Percentiles rank a stretch among this genome's conserved stretches.
These are phyloP conservation scores for Glomus cerebriforme DNA, from an alignment of 192 early-diverging fungal genomes.

Conservation along the genomic window DNA sequence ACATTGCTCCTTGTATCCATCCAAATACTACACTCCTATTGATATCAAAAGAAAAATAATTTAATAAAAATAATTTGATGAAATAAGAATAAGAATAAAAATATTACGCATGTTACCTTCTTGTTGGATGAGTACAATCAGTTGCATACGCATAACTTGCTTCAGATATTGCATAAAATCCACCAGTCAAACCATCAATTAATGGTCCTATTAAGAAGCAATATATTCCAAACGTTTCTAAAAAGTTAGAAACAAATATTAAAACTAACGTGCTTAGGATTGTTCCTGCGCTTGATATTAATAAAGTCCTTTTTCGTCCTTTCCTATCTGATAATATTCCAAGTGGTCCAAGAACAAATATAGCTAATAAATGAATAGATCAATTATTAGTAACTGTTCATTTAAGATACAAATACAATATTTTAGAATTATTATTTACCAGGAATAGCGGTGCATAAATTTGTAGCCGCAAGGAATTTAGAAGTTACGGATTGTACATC, in stretches of 20 bases:
- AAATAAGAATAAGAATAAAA: no score
- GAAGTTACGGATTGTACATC: conserved; percentile 7
- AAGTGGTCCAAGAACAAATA: conserved; percentile 28
- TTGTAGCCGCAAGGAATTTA: not conserved
- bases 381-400: no score
- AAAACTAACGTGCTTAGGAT: not conserved
- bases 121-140: not conserved
- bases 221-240: not conserved
- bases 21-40: conserved; percentile 12
- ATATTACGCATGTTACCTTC: not conserved
- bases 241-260: not conserved
- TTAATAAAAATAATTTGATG: not conserved
- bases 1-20: conserved; percentile 12
- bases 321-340: conserved; percentile 28
- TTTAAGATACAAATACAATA: not conserved
- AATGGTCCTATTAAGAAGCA: not conserved
- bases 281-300: not conserved
- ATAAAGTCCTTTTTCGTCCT: conserved; percentile 3
- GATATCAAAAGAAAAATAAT: not conserved
- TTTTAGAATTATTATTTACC: not conserved
- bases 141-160: conserved; percentile 1
- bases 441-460: not conserved
- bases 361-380: not conserved
- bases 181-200: not conserved
- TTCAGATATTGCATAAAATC: not conserved